phyloP scores from a whole-genome alignment of 208 protist genomes.

The Crithidia sp. region DNA sequence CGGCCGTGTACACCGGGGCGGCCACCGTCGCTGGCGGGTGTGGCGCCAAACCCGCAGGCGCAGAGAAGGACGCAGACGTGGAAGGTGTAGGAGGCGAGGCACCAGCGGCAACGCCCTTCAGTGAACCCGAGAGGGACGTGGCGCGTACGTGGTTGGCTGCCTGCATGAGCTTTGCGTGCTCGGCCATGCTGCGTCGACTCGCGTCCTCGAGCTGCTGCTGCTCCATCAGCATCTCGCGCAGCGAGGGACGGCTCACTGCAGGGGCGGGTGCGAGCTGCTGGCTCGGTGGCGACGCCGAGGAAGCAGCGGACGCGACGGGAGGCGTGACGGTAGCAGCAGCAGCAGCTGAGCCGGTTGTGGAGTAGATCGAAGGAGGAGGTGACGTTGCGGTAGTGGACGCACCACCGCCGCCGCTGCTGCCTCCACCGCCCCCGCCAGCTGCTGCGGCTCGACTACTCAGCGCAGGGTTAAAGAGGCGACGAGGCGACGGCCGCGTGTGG shows the following conservation, averaged over 20 bases:
- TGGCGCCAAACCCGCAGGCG: background rate
- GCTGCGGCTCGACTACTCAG: background rate
- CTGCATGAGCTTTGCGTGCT: conserved; percentile 57
- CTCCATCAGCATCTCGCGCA: conserved; percentile 70
- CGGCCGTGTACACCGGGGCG: background rate
- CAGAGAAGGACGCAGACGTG: background rate
- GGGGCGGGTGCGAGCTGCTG: background rate
- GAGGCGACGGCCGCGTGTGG: background rate
- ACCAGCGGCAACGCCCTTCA: conserved; percentile 2
- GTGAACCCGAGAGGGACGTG: too few species aligned
- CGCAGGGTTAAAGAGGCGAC: conserved; percentile 9
- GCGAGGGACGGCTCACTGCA: conserved; percentile 14
- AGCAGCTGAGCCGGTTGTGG: background rate
- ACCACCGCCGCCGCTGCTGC: background rate
- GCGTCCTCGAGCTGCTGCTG: conserved; percentile 61
- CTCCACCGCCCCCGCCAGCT: too few species aligned
- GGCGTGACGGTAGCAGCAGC: background rate
- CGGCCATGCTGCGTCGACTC: conserved; percentile 30
- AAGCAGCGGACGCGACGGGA: background rate
- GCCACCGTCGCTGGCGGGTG: background rate
- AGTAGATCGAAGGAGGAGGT: background rate
- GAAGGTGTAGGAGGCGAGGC: background rate
- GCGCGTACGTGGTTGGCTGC: conserved; percentile 20
- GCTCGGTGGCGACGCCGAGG: background rate
- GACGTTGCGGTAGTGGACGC: background rate